phyloP scores from a whole-genome alignment of 352 stramenopile genomes.

The Globisporangium perplexum region DNA sequence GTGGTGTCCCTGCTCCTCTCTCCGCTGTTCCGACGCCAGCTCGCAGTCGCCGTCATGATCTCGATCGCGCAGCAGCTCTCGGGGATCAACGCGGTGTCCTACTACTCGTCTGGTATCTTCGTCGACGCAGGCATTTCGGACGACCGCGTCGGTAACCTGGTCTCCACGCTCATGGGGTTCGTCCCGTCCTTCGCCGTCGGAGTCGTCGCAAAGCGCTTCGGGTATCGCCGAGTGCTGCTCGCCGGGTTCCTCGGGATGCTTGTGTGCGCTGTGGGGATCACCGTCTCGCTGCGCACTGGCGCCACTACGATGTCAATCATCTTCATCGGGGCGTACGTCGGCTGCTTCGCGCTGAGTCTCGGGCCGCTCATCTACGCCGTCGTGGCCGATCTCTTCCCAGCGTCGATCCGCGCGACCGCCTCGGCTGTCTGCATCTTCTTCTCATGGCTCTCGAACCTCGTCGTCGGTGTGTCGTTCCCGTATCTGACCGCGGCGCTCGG shows the following conservation, averaged over 20 bases:
- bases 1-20: conserved; percentile 24
- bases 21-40: conserved; percentile 29
- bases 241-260: conserved; percentile 24
- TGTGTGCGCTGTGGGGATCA: conserved; percentile 38
- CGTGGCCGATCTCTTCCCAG: conserved; percentile 47
- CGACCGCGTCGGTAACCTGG: conserved; percentile 31
- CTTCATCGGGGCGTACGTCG: conserved; percentile 56
- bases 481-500: conserved; percentile 38
- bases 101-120: conserved; percentile 45
- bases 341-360: conserved; percentile 55
- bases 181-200: neutral
- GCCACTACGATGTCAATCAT: conserved; percentile 31
- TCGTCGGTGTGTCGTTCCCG: conserved; percentile 51
- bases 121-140: conserved; percentile 29
- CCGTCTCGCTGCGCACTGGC: conserved; percentile 25
- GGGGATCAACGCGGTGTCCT: conserved; percentile 54
- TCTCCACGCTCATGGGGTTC: conserved; percentile 9
- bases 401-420: conserved; percentile 36
- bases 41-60: conserved; percentile 34
- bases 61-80: conserved; percentile 43
- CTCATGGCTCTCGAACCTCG: conserved; percentile 32
- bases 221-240: conserved; percentile 1
- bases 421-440: conserved; percentile 26
- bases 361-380: conserved; percentile 63
- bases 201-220: neutral